A percentile compares a stretch with the other conserved stretches of the same genome.
phyloP scores from a whole-genome alignment of 1,139 yeast species.

The Taiozyma onychis region DNA sequence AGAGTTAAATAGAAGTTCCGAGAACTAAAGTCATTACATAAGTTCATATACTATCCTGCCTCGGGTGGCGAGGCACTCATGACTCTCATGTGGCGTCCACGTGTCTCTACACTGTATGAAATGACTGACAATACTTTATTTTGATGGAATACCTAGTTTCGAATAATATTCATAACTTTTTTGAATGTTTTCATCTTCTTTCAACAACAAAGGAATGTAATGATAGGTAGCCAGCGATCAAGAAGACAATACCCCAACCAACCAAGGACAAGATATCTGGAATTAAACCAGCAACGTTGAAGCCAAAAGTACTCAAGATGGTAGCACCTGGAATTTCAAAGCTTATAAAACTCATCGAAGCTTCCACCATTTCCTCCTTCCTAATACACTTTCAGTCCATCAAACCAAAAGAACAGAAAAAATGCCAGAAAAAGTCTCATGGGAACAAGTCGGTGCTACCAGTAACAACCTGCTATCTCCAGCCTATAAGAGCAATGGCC shows the following conservation, averaged over 20 bases:
- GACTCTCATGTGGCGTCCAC: no score
- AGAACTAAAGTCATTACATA: conserved; percentile 21
- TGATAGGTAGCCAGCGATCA: conserved; percentile 66
- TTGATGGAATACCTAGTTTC: not conserved
- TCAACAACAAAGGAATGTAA: conserved; percentile 73
- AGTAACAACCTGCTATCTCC: conserved; percentile 37
- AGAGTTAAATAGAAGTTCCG: conserved; percentile 7
- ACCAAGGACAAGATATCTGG: conserved; percentile 54
- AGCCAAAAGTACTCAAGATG: conserved; percentile 90
- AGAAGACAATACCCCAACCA: conserved; percentile 46
- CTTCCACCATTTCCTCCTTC: not conserved
- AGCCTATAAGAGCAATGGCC: conserved; percentile 43
- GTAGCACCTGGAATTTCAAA: conserved; percentile 98
- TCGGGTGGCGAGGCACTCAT: no score
- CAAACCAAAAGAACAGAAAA: not conserved
- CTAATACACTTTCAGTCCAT: not conserved
- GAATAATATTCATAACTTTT: no score
- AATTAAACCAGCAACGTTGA: conserved; percentile 71
- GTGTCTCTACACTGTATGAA: not conserved
- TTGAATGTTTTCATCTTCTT: conserved; percentile 39
- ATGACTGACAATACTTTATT: not conserved
- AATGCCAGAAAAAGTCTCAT: conserved; percentile 26
- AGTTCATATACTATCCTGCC: conserved; percentile 23
- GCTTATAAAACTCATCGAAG: not conserved
- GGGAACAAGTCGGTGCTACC: conserved; percentile 24